phyloP scores from a whole-genome alignment of 202 grass and related monocot genomes.

The Saccharum hybrid region DNA sequence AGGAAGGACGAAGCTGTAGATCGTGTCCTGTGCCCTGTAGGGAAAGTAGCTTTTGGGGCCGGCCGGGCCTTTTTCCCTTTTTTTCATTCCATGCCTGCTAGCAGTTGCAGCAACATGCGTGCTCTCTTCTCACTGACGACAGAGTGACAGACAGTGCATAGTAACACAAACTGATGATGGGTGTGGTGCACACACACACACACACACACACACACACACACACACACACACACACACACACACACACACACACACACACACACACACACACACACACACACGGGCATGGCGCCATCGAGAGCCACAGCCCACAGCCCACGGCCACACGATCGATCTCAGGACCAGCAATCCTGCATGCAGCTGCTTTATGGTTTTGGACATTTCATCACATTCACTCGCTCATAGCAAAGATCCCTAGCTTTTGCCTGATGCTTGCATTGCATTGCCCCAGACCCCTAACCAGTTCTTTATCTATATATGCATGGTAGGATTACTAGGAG shows the following conservation, averaged over 20 bases:
- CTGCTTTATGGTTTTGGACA: slow-evolving; percentile 24
- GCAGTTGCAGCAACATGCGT: neutral
- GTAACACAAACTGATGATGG: no score
- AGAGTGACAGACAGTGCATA: neutral
- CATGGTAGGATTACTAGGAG: no score
- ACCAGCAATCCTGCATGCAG: neutral
- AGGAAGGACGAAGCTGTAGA: neutral
- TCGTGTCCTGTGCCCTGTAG: no score
- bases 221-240: no score
- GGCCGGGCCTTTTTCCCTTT: no score
- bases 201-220: no score
- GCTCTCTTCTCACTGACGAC: slow-evolving; percentile 4
- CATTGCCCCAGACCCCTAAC: neutral
- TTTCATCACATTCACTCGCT: slow-evolving; percentile 17
- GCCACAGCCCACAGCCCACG: slow-evolving; percentile 12
- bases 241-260: no score
- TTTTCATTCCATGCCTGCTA: no score
- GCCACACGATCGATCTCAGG: slow-evolving; percentile 37
- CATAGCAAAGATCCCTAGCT: slow-evolving; percentile 22
- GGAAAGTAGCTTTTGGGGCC: no score
- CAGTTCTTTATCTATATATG: neutral
- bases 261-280: no score
- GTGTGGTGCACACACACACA: no score
- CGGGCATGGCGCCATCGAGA: neutral
- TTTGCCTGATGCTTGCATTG: neutral